phyloP scores from a whole-genome alignment of 176 grass and related monocot genomes.

The Phoenix roebelenii region DNA sequence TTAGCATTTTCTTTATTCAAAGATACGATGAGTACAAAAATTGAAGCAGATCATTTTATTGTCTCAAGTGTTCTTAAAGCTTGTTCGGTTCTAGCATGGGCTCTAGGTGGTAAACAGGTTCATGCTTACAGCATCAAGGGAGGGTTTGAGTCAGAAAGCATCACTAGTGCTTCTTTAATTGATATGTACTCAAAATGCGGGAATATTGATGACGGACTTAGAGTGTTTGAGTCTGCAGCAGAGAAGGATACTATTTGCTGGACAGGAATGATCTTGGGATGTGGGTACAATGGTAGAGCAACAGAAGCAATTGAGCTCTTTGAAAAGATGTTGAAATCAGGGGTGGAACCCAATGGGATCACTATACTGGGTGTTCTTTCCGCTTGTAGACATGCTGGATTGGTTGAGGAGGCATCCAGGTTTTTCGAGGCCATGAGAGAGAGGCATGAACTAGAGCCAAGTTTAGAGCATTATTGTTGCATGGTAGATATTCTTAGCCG shows the following conservation, averaged over 20 bases:
- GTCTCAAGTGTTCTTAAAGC: slow-evolving; percentile 31
- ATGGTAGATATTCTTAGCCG: slow-evolving; percentile 29
- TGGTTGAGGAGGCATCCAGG: slow-evolving; percentile 24
- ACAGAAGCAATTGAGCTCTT: slow-evolving; percentile 23
- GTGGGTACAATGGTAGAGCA: slow-evolving; percentile 24
- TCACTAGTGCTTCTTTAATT: slow-evolving; percentile 22
- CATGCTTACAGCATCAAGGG: slow-evolving; percentile 21
- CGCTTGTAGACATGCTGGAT: slow-evolving; percentile 31
- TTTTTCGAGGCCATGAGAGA: slow-evolving; percentile 26
- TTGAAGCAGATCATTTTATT: slow-evolving; percentile 13
- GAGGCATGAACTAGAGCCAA: slow-evolving; percentile 12
- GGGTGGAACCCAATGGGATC: slow-evolving; percentile 28
- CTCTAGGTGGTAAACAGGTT: slow-evolving; percentile 22
- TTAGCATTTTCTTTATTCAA: slow-evolving; percentile 26
- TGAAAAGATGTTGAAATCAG: slow-evolving; percentile 24
- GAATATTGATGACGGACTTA: slow-evolving; percentile 21
- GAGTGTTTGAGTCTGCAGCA: slow-evolving; percentile 13
- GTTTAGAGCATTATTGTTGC: slow-evolving; percentile 32
- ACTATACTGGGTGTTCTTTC: slow-evolving; percentile 27
- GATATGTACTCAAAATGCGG: slow-evolving; percentile 40
- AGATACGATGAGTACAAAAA: slow-evolving; percentile 4
- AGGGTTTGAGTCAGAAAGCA: slow-evolving; percentile 24
- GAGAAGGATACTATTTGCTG: slow-evolving; percentile 26
- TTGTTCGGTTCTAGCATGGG: slow-evolving; percentile 21
- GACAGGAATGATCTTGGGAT: slow-evolving; percentile 31